Conservation (phyloP, 1,139 yeast species). For the Suhomyces anneliseae region DNA sequence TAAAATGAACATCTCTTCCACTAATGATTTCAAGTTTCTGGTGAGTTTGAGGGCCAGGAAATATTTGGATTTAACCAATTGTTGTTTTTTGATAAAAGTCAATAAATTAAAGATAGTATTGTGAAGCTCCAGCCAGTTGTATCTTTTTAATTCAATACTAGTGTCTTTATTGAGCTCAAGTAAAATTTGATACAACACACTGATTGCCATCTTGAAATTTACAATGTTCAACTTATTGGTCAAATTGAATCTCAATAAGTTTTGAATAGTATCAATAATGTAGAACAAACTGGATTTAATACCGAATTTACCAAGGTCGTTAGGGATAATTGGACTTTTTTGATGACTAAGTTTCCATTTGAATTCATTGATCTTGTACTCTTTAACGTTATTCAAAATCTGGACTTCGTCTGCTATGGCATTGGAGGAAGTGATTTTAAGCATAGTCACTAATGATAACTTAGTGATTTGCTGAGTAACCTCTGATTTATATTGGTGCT, state of each 20-base stretch:
- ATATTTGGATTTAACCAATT: slow-evolving; percentile 19
- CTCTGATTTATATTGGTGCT: slow-evolving; percentile 34
- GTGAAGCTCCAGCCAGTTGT: slow-evolving; percentile 33
- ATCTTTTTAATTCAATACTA: slow-evolving; percentile 14
- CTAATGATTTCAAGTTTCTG: slow-evolving; percentile 18
- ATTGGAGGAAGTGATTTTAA: slow-evolving; percentile 25
- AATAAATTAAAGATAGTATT: slow-evolving; percentile 28
- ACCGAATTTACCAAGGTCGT: slow-evolving; percentile 23
- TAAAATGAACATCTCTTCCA: slow-evolving; percentile 30
- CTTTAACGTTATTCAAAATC: slow-evolving; percentile 17
- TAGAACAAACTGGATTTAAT: slow-evolving; percentile 35
- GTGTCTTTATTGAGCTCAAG: slow-evolving; percentile 10
- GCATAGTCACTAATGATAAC: slow-evolving; percentile 24
- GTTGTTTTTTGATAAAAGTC: slow-evolving; percentile 27
- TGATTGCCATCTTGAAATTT: slow-evolving; percentile 29
- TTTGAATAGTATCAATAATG: slow-evolving; percentile 38
- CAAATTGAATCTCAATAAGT: slow-evolving; percentile 40
- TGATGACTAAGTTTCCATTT: slow-evolving; percentile 47
- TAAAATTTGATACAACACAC: slow-evolving; percentile 25
- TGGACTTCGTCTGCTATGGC: not conserved
- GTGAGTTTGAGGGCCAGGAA: slow-evolving; percentile 14
- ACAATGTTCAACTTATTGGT: slow-evolving; percentile 35
- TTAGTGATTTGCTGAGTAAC: slow-evolving; percentile 25
- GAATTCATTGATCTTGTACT: slow-evolving; percentile 35
- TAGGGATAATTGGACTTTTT: slow-evolving; percentile 35